Evolutionary conservation across 441 rosid genomes (phyloP).

Genomic region (Adansonia gregorii): DNA sequence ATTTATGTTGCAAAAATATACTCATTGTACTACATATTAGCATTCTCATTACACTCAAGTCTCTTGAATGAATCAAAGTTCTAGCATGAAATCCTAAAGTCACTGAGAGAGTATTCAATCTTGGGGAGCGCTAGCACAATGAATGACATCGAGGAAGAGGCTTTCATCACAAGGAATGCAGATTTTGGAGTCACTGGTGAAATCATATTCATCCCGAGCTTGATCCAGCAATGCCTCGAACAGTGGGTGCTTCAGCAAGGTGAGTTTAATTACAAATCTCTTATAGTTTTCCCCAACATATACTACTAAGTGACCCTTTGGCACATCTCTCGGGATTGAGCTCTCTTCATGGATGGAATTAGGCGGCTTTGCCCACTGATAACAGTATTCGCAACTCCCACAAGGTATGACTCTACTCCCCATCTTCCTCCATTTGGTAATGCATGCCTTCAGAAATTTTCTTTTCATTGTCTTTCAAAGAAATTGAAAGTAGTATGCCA

Average conservation of each 20-base stretch:
- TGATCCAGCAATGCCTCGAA: constrained; percentile 81
- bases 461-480: constrained; percentile 40
- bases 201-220: constrained; percentile 75
- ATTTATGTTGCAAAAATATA: constrained; percentile 46
- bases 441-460: constrained; percentile 44
- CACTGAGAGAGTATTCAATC: constrained; percentile 40
- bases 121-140: constrained; percentile 56
- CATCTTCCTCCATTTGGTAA: constrained; percentile 64
- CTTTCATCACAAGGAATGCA: constrained; percentile 83
- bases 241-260: constrained; percentile 73
- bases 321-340: constrained; percentile 79
- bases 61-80: constrained; percentile 34
- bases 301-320: constrained; percentile 86
- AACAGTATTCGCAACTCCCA: constrained; percentile 53
- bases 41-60: constrained; percentile 26
- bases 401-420: constrained; percentile 53
- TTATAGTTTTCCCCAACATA: constrained; percentile 75
- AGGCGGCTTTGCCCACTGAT: constrained; percentile 49
- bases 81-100: constrained; percentile 33
- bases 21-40: constrained; percentile 38
- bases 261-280: constrained; percentile 73
- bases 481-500: not conserved
- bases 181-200: constrained; percentile 64
- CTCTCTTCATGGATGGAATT: constrained; percentile 38
- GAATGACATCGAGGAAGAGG: constrained; percentile 70